These are phyloP conservation scores for Perkinsus olseni DNA, from an alignment of 169 alveolate species.

Conservation along the genomic window DNA sequence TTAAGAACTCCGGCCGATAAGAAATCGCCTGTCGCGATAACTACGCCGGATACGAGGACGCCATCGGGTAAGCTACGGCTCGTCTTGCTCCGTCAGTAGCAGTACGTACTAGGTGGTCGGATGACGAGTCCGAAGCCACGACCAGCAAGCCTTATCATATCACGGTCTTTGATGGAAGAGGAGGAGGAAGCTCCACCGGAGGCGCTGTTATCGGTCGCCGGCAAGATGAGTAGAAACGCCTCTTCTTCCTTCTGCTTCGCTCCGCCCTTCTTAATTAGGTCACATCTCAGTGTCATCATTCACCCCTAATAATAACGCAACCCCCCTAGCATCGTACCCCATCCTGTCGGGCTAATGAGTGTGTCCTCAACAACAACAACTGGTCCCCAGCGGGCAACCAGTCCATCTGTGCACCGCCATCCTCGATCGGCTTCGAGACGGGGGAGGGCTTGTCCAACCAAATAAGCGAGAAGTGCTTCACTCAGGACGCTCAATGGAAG, in stretches of 20 bases:
- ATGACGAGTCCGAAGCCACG: not conserved
- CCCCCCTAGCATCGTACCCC: not conserved
- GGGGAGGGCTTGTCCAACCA: not conserved
- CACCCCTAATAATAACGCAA: not conserved
- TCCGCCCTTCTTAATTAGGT: not conserved
- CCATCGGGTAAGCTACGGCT: not conserved
- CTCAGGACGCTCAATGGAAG: not conserved
- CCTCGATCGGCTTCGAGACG: not conserved
- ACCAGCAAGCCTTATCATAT: not conserved
- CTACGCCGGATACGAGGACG: not conserved
- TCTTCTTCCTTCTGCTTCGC: not conserved
- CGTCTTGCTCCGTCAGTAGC: not conserved
- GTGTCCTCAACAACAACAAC: not conserved
- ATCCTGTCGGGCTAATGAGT: not conserved
- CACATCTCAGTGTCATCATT: not conserved
- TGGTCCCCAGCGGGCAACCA: not conserved
- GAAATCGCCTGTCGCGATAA: not conserved
- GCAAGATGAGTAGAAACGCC: not conserved
- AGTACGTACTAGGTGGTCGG: not conserved
- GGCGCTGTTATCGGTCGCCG: not conserved
- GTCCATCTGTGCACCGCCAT: not conserved
- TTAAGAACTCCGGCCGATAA: not conserved
- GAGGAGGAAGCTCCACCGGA: not conserved
- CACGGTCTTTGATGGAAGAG: not conserved
- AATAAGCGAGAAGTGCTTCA: not conserved